A percentile compares a stretch with the other conserved stretches of the same genome.
Conservation (phyloP, 2,329 filamentous ascomycete species). For the Calonectria leucothoes region DNA sequence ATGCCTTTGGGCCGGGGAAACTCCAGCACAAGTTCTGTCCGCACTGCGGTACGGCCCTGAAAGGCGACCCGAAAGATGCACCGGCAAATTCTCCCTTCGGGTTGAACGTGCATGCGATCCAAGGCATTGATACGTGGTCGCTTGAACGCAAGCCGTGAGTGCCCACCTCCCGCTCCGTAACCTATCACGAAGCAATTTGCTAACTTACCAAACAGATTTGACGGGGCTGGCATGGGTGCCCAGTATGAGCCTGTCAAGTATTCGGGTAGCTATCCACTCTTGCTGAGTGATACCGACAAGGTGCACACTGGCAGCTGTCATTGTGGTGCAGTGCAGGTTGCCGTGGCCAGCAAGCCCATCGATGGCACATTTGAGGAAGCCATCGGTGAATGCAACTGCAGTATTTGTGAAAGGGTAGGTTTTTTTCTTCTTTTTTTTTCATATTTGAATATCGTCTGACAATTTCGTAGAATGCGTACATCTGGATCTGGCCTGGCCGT, state of each 20-base stretch:
- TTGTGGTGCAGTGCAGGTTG: slow-evolving; percentile 61
- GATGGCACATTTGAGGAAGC: slow-evolving; percentile 48
- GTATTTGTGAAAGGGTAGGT: slow-evolving; percentile 57
- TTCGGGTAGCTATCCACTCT: slow-evolving; percentile 54
- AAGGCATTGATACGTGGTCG: slow-evolving; percentile 56
- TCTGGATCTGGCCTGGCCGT: slow-evolving; percentile 57
- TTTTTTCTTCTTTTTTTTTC: no score
- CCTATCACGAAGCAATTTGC: background rate
- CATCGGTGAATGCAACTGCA: slow-evolving; percentile 62
- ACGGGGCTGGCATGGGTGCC: slow-evolving; percentile 49
- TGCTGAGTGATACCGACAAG: slow-evolving; percentile 50
- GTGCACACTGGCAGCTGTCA: slow-evolving; percentile 64
- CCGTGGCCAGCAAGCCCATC: slow-evolving; percentile 55
- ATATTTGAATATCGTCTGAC: background rate
- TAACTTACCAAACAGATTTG: slow-evolving; percentile 28
- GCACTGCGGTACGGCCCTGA: slow-evolving; percentile 59
- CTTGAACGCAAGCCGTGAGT: slow-evolving; percentile 52
- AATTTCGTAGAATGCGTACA: slow-evolving; percentile 51
- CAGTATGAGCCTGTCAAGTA: slow-evolving; percentile 51
- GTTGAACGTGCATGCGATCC: slow-evolving; percentile 58
- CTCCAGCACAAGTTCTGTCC: slow-evolving; percentile 65
- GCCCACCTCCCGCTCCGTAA: background rate
- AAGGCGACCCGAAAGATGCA: slow-evolving; percentile 45
- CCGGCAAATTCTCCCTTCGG: slow-evolving; percentile 45
- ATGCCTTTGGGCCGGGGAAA: slow-evolving; percentile 54